These are phyloP conservation scores for Penicillium salamii DNA, from an alignment of 495 filamentous ascomycete genomes.

Conservation along the genomic window DNA sequence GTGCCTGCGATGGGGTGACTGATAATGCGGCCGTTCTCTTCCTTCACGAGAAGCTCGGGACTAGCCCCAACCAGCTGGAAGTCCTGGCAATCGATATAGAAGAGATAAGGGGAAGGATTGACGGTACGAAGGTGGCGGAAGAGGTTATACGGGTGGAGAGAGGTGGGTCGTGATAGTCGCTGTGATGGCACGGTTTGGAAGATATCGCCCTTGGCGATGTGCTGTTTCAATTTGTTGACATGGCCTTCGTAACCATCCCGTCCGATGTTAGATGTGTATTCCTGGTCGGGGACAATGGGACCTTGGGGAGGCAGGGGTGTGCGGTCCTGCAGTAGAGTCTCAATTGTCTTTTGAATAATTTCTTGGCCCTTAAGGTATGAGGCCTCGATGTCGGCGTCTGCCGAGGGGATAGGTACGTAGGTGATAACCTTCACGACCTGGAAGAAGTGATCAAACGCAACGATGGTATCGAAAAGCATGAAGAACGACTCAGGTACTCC, in stretches of 20 bases:
- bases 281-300: constrained; percentile 65
- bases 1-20: constrained; percentile 98
- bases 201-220: constrained; percentile 88
- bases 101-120: constrained; percentile 94
- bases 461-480: constrained; percentile 95
- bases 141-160: constrained; percentile 95
- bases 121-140: constrained; percentile 94
- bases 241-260: constrained; percentile 82
- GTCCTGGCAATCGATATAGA: constrained; percentile 85
- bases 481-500: constrained; percentile 89
- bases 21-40: constrained; percentile 82
- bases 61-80: constrained; percentile 96
- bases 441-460: constrained; percentile 94
- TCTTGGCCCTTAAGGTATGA: constrained; percentile 64
- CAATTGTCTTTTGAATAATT: constrained; percentile 62
- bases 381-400: constrained; percentile 49
- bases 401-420: constrained; percentile 60
- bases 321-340: constrained; percentile 65
- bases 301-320: constrained; percentile 74
- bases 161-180: constrained; percentile 82
- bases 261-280: constrained; percentile 94
- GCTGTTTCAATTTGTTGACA: constrained; percentile 75
- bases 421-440: constrained; percentile 89
- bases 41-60: constrained; percentile 90
- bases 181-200: constrained; percentile 97